Percentiles rank a stretch among this genome's conserved stretches.
These are phyloP conservation scores for Cutaneotrichosporon mucoides DNA, from an alignment of 1,284 basidiomycete genomes.

Conservation along the genomic window DNA sequence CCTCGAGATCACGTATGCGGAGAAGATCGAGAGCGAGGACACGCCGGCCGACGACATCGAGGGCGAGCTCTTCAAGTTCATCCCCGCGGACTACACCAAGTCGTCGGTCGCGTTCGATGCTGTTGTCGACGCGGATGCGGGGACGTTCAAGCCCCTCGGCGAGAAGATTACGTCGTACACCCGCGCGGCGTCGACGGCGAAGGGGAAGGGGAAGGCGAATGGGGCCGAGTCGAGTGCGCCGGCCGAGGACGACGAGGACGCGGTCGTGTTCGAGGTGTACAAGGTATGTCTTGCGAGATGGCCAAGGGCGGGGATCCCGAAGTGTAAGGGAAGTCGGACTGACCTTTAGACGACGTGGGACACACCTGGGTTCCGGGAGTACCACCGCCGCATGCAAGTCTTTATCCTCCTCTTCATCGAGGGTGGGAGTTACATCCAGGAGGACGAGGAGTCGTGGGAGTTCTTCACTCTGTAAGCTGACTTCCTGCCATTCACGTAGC, in stretches of 20 bases:
- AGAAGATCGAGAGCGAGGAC: slow-evolving; percentile 63
- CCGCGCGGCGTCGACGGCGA: slow-evolving; percentile 51
- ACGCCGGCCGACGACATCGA: slow-evolving; percentile 83
- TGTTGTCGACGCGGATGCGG: slow-evolving; percentile 68
- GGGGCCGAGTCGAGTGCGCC: slow-evolving; percentile 40
- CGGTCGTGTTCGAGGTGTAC: slow-evolving; percentile 74
- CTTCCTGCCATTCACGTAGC: slow-evolving; percentile 9
- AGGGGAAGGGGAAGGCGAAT: slow-evolving; percentile 54
- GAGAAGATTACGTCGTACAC: slow-evolving; percentile 71
- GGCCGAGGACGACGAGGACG: slow-evolving; percentile 58
- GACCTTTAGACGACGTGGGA: slow-evolving; percentile 66
- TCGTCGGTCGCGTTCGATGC: slow-evolving; percentile 62
- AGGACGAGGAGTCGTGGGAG: slow-evolving; percentile 84
- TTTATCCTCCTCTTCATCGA: slow-evolving; percentile 95
- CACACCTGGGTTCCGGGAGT: slow-evolving; percentile 85
- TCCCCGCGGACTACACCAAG: slow-evolving; percentile 72
- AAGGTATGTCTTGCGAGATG: slow-evolving; percentile 58
- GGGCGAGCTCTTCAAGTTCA: slow-evolving; percentile 68
- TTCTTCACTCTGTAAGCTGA: slow-evolving; percentile 68
- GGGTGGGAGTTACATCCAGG: slow-evolving; percentile 84
- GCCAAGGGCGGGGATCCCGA: too few relatives aligned
- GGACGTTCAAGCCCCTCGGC: slow-evolving; percentile 70
- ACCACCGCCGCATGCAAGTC: slow-evolving; percentile 89
- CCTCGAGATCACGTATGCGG: slow-evolving; percentile 64
- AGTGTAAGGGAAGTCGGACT: too few relatives aligned